Evolutionary conservation across 306 rosid species (phyloP), one percentile per base, ranked within the genome.

Genomic region (Cucurbita moschata): DNA sequence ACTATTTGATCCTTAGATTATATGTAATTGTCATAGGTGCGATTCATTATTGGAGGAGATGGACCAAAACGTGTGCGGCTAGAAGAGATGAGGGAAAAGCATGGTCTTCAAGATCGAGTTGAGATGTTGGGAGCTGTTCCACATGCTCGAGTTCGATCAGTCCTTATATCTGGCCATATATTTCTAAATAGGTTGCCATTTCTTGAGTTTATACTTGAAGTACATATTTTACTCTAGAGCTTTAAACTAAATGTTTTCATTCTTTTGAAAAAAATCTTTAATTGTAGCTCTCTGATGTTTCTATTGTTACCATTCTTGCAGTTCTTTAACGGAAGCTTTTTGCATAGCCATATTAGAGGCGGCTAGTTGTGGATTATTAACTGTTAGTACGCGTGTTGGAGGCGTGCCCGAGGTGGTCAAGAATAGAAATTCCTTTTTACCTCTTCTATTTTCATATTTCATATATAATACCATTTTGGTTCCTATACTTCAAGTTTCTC

Each of bases 331-430:
- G 7, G 96, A 94, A 85, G 96, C 98, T 67, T 94, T 94, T 80
- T 94, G 98, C 83, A 94, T 90, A 82, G 98, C 98, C 84, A 94
- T 90, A 77, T 73, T 88, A 80, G 97, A 90, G 85, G 96, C 97
- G 79, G 98, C 97, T 59, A 94, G 98, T 85, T 94, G 98, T 80
- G 98, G 98, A 61, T 87, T 94, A 82, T 85, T 89, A 76, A 93
- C 94, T 0, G 97, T 93, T 78, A 94, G 98, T 85, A 89, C 95
- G 9, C 88, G 95, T 30, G 96, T 90, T 18, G 98, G 96, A 77
- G 98, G 98, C 50, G 96, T 90, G 70, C 98, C 98, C 10, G 95
- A 94, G 94, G 97, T 85, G 77, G 67, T 77, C 79, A 74, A 18
- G 21, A 65, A 44, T 73, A 37, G 57, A 58, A 60, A 60, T 69